A percentile compares a stretch with the other conserved stretches of the same genome.
These are phyloP conservation scores for Pseudozyma hubeiensis DNA, from an alignment of 1,284 basidiomycete genomes.

Conservation along the genomic window DNA sequence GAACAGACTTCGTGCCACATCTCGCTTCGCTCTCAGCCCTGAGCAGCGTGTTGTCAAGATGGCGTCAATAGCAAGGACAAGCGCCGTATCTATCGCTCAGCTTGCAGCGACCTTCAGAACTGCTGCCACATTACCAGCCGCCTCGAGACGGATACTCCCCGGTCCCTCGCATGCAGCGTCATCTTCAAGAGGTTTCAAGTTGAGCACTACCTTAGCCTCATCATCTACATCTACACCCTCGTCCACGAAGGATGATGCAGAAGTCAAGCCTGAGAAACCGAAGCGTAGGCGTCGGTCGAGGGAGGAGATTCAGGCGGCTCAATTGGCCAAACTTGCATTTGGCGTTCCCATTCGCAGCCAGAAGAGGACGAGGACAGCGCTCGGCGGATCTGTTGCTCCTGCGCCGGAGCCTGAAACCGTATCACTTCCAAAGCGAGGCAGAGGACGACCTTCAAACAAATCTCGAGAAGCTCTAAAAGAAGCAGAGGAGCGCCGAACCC, in stretches of 20 bases:
- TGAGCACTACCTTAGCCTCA: constrained; percentile 1
- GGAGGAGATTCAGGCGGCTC: constrained; percentile 21
- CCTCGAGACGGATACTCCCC: not conserved
- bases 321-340: constrained; percentile 18
- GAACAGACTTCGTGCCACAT: not conserved
- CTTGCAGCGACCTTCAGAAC: constrained; percentile 2
- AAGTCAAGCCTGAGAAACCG: constrained; percentile 4
- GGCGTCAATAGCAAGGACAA: constrained; percentile 9
- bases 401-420: not conserved
- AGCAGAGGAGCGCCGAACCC: constrained; percentile 2
- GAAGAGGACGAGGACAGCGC: constrained; percentile 14
- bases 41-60: not conserved
- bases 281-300: constrained; percentile 20
- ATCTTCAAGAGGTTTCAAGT: constrained; percentile 15
- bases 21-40: not conserved
- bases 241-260: not conserved
- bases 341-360: constrained; percentile 21
- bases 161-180: not conserved
- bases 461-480: not conserved
- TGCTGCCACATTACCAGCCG: not conserved
- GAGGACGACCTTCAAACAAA: constrained; percentile 6
- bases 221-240: not conserved
- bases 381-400: constrained; percentile 3
- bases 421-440: not conserved
- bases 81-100: constrained; percentile 1